phyloP scores from a whole-genome alignment of 495 filamentous ascomycete species.

The Hyaloscypha variabilis region DNA sequence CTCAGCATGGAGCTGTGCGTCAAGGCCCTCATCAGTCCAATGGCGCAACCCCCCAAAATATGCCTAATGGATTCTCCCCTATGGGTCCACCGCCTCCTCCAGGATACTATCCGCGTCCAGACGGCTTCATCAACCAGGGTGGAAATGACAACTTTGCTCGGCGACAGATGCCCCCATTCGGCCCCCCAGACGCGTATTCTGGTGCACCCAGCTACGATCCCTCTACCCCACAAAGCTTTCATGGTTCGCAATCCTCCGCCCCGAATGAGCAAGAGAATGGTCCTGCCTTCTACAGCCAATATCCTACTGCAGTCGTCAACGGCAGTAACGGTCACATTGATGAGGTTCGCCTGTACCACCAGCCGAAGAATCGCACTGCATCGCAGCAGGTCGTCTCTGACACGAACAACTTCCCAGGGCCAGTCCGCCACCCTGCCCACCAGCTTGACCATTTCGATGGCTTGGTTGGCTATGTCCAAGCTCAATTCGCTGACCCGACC shows the following conservation, averaged over 20 bases:
- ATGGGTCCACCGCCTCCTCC: conserved; percentile 35
- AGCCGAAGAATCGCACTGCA: conserved; percentile 17
- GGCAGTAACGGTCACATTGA: conserved; percentile 38
- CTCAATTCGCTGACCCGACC: conserved; percentile 42
- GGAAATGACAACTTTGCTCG: conserved; percentile 40
- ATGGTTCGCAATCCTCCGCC: conserved; percentile 53
- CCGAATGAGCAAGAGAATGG: conserved; percentile 40
- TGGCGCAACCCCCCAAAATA: conserved; percentile 24
- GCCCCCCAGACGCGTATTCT: conserved; percentile 41
- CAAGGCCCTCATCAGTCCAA: conserved; percentile 27
- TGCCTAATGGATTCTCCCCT: conserved; percentile 37
- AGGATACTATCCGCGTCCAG: conserved; percentile 36
- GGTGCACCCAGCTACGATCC: conserved; percentile 40
- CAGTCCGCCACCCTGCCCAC: conserved; percentile 20
- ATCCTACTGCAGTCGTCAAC: conserved; percentile 35
- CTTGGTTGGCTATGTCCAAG: conserved; percentile 40
- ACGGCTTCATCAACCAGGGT: conserved; percentile 36
- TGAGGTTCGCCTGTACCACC: conserved; percentile 35
- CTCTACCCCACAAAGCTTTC: conserved; percentile 55
- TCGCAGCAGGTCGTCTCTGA: conserved; percentile 8
- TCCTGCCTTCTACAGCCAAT: conserved; percentile 34
- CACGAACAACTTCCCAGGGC: conserved; percentile 12
- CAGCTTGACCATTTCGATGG: conserved; percentile 39
- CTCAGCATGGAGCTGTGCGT: conserved; percentile 16
- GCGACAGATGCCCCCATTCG: conserved; percentile 37